These are phyloP conservation scores for Plasmodium knowlesi DNA, from an alignment of 169 alveolate genomes.

Conservation along the genomic window DNA sequence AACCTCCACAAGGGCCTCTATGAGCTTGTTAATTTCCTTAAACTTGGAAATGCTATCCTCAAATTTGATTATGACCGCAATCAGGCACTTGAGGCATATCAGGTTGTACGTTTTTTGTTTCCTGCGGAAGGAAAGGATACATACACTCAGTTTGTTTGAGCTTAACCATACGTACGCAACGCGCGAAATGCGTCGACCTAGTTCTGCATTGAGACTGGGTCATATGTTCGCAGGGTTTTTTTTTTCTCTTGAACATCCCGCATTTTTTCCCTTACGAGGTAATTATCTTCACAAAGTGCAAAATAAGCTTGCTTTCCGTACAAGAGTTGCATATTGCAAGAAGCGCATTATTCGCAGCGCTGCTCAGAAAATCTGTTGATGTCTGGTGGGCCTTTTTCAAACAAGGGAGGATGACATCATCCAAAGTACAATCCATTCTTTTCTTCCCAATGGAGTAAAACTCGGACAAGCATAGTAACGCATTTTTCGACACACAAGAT, in stretches of 20 bases:
- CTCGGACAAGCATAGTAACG: slow-evolving; percentile 65
- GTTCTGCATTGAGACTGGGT: background rate
- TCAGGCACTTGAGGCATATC: slow-evolving; percentile 52
- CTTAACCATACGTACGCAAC: background rate
- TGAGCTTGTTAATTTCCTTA: slow-evolving; percentile 48
- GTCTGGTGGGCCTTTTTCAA: slow-evolving; percentile 74
- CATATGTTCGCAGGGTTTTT: background rate
- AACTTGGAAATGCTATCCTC: slow-evolving; percentile 61
- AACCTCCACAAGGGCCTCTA: slow-evolving; percentile 72
- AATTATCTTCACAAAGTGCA: slow-evolving; percentile 43
- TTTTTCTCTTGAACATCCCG: background rate
- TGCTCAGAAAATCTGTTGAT: slow-evolving; percentile 61
- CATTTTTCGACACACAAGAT: slow-evolving; percentile 71
- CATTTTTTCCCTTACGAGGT: slow-evolving; percentile 39
- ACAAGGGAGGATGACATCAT: slow-evolving; percentile 63
- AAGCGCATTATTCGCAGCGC: slow-evolving; percentile 68
- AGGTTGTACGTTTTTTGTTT: slow-evolving; percentile 68
- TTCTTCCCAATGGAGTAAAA: slow-evolving; percentile 66
- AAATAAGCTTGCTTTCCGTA: slow-evolving; percentile 64
- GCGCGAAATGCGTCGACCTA: background rate
- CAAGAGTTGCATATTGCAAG: slow-evolving; percentile 65
- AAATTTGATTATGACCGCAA: slow-evolving; percentile 65
- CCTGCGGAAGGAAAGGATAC: slow-evolving; percentile 7
- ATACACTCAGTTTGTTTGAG: background rate
- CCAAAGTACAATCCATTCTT: slow-evolving; percentile 63